Conservation (phyloP, 2,329 filamentous ascomycete species). For the Clonostachys rhizophaga region DNA sequence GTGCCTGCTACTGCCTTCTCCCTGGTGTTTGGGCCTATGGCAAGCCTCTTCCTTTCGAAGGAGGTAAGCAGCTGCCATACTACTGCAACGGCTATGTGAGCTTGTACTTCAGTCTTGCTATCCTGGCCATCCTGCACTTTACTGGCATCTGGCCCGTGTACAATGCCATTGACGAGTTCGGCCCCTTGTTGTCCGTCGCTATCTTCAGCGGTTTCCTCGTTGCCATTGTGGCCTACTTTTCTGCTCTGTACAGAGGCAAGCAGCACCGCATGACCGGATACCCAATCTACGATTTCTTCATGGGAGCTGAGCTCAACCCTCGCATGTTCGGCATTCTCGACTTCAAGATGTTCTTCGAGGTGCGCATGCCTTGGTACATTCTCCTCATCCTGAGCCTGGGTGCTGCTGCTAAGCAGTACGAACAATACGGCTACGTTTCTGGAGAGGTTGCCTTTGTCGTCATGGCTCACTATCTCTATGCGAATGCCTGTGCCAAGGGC, state of each 20-base stretch:
- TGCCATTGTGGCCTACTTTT: constrained; percentile 79
- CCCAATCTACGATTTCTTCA: constrained; percentile 87
- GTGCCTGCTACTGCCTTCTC: constrained; percentile 74
- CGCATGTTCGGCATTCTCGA: constrained; percentile 82
- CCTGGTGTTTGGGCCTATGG: constrained; percentile 86
- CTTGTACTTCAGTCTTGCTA: constrained; percentile 78
- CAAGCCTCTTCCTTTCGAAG: constrained; percentile 78
- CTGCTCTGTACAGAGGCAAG: constrained; percentile 72
- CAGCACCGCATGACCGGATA: constrained; percentile 91
- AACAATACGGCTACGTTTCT: constrained; percentile 79
- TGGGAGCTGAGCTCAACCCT: constrained; percentile 87
- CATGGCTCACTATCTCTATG: constrained; percentile 88
- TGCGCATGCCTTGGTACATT: constrained; percentile 89
- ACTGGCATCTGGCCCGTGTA: constrained; percentile 84
- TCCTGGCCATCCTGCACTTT: constrained; percentile 71
- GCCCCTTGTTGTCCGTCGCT: constrained; percentile 85
- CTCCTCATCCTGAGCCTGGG: constrained; percentile 74
- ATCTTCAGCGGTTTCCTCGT: constrained; percentile 88
- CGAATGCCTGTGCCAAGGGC: constrained; percentile 87
- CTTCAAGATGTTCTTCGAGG: constrained; percentile 97
- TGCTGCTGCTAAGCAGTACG: constrained; percentile 76
- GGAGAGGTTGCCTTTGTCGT: constrained; percentile 81
- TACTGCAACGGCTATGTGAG: constrained; percentile 89
- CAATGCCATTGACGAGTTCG: constrained; percentile 92
- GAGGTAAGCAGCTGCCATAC: constrained; percentile 84